Percentiles rank a stretch among this genome's conserved stretches.
phyloP scores from a whole-genome alignment of 345 rosid genomes.

The Salix udensis region DNA sequence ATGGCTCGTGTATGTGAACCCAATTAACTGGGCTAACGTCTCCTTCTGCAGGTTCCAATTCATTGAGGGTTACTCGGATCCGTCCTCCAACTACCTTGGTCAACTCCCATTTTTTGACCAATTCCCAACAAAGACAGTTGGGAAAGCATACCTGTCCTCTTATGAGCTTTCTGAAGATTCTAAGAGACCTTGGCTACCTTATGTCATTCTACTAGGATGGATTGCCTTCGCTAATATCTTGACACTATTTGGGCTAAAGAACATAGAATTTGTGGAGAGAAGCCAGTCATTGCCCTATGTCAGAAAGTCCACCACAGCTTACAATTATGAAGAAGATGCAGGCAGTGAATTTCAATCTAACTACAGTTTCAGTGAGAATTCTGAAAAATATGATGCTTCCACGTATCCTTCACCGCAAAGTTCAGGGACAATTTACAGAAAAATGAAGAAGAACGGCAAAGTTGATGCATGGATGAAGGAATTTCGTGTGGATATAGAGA shows the following conservation, averaged over 20 bases:
- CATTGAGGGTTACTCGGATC: constrained; percentile 16
- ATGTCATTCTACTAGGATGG: constrained; percentile 24
- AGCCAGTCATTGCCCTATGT: constrained; percentile 26
- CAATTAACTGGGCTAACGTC: constrained; percentile 33
- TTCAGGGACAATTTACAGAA: neutral
- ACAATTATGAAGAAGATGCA: constrained; percentile 2
- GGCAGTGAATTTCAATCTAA: constrained; percentile 9
- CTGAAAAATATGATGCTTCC: neutral
- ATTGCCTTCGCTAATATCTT: constrained; percentile 21
- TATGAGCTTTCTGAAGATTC: constrained; percentile 28
- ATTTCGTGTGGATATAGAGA: constrained; percentile 14
- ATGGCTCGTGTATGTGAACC: constrained; percentile 28
- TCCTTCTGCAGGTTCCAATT: constrained; percentile 31
- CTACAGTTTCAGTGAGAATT: constrained; percentile 1
- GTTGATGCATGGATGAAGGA: constrained; percentile 16
- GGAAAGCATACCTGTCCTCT: constrained; percentile 26
- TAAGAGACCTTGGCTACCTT: constrained; percentile 25
- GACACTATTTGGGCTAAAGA: constrained; percentile 26
- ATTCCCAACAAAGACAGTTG: constrained; percentile 30
- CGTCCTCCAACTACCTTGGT: constrained; percentile 19
- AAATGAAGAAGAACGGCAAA: neutral
- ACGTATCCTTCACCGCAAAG: neutral
- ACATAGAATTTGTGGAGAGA: constrained; percentile 20
- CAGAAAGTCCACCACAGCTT: constrained; percentile 6
- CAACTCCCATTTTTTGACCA: constrained; percentile 30